Evolutionary conservation across 2,329 filamentous ascomycete species (phyloP).

Genomic region (Ophiocordyceps sinensis): DNA sequence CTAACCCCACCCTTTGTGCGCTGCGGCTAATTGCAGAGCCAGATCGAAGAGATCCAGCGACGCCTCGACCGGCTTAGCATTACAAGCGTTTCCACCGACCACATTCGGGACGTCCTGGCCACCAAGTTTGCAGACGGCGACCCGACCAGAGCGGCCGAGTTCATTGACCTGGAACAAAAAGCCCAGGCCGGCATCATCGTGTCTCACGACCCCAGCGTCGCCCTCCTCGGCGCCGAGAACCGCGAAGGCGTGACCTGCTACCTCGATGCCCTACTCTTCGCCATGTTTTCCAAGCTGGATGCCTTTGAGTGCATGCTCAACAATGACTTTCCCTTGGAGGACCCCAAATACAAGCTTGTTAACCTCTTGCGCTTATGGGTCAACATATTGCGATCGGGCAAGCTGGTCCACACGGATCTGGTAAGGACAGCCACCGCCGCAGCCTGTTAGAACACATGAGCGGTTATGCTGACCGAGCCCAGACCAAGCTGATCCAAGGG

Average conservation of each 20-base stretch:
- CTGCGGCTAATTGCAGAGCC: neutral
- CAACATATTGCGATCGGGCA: conserved; percentile 75
- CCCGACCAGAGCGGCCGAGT: conserved; percentile 56
- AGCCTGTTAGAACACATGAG: neutral
- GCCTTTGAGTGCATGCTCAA: conserved; percentile 90
- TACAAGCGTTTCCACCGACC: conserved; percentile 38
- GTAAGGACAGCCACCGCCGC: conserved; percentile 28
- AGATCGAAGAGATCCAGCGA: conserved; percentile 27
- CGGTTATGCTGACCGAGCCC: conserved; percentile 6
- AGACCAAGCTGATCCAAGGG: conserved; percentile 75
- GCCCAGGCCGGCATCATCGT: conserved; percentile 67
- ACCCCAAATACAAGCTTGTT: conserved; percentile 57
- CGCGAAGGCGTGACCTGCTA: conserved; percentile 84
- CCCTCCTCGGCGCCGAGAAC: conserved; percentile 77
- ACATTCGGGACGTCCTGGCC: conserved; percentile 39
- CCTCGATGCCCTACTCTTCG: conserved; percentile 77
- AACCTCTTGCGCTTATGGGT: conserved; percentile 78
- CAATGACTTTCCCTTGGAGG: conserved; percentile 54
- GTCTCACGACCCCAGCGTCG: conserved; percentile 55
- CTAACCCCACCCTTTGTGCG: neutral
- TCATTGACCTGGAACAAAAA: conserved; percentile 66
- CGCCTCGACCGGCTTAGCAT: conserved; percentile 29
- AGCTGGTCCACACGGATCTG: conserved; percentile 72
- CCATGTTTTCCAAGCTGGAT: conserved; percentile 85
- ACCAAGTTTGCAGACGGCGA: conserved; percentile 55